Evolutionary conservation across 768 basidiomycete species (phyloP), one percentile per base, ranked within the genome.

Genomic region (Pholiota molesta): DNA sequence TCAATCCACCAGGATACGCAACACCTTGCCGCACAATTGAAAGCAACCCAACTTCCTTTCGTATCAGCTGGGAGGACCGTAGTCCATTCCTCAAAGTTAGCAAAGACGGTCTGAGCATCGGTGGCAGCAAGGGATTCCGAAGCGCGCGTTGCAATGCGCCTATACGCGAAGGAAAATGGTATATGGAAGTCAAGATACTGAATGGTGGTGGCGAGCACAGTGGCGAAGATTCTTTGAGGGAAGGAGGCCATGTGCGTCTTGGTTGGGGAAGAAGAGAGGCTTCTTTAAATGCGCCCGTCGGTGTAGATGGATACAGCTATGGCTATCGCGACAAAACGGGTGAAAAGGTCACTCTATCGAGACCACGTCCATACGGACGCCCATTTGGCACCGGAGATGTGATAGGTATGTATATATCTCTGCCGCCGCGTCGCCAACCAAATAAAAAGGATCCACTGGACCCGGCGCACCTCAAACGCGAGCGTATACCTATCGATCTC

Each of bases 261-360:
- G 97, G 97, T 1, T 97, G 94, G 88, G 97, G 86, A 2, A 80
- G 97, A 40, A 82, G 97, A 59, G 97, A 99, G 74, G 92, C 95
- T 7, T 88, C 92, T n/a, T 79, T 99, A 45, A 97, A 97, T 66
- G 94, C 87, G 0, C 97, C 97, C 0, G 95, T 88, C 16, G 97
- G 97, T 0, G 77, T 96, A 11, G 97, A 99, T 69, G 96, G 91
- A 2, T 98, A 99, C 74, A 90, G 89, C 63, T 99, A 99, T 70
- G 94, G 90, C 6, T 83, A 89, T 68, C 87, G 97, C 55, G 97
- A 99, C 82, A 94, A 88, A 68, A 89, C 88, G 0, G 97, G 97
- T 13, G 94, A 99, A 64, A 95, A 93, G 75, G 88, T 97, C 45
- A 89, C 91, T 1, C 77, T 95, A 10, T 93, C 95, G 1, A 84